phyloP scores from a whole-genome alignment of 2,329 filamentous ascomycete genomes.

The Setomelanomma holmii region DNA sequence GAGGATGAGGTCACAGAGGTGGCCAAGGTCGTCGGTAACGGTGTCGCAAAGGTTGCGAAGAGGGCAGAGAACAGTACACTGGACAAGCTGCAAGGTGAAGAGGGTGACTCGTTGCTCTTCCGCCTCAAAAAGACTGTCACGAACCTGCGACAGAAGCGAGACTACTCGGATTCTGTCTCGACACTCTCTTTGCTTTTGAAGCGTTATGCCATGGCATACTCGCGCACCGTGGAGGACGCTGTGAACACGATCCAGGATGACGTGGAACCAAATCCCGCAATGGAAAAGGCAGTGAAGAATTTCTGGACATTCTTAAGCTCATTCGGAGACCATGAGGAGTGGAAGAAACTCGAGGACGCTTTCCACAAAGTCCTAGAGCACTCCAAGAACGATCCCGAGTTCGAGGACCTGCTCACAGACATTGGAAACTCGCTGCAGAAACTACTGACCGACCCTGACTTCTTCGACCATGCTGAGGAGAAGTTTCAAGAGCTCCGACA shows the following conservation, averaged over 20 bases:
- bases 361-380: conserved; percentile 77
- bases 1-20: conserved; percentile 55
- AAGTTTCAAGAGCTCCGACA: conserved; percentile 66
- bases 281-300: conserved; percentile 77
- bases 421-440: conserved; percentile 77
- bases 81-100: conserved; percentile 75
- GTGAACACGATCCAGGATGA: conserved; percentile 72
- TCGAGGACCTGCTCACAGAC: conserved; percentile 78
- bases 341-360: conserved; percentile 74
- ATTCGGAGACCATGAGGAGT: conserved; percentile 76
- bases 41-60: conserved; percentile 55
- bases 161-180: conserved; percentile 87
- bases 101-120: conserved; percentile 74
- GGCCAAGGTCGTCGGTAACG: conserved; percentile 54
- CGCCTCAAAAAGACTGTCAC: conserved; percentile 78
- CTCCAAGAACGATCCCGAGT: conserved; percentile 78
- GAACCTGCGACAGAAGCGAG: conserved; percentile 75
- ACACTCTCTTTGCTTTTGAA: conserved; percentile 77
- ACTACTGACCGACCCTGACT: conserved; percentile 83
- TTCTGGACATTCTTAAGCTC: conserved; percentile 82
- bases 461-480: conserved; percentile 78
- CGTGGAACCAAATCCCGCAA: conserved; percentile 73
- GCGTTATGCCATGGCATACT: conserved; percentile 80
- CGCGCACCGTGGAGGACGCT: conserved; percentile 72
- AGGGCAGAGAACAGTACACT: conserved; percentile 74